Base-by-base conservation (phyloP, 495 filamentous ascomycete species). In the Parathielavia hyrcaniae region DNA sequence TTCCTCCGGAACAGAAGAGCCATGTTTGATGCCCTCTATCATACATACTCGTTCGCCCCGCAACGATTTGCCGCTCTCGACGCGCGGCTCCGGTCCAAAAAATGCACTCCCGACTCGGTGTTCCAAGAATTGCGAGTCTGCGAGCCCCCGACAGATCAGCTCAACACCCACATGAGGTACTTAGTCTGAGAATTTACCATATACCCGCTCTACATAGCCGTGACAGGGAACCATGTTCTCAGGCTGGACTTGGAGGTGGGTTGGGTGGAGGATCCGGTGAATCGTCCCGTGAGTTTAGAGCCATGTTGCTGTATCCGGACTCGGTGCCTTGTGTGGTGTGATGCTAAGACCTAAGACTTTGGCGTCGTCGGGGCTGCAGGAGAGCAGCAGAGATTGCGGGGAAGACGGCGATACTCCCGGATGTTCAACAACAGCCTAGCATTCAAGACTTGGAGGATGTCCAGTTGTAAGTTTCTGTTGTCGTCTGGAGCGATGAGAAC, bases 171-270 rank as follows among this genome's bases (percentile, higher is more conserved):
- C 26, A 2, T 30, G 26, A 30, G 26, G 26, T 30, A 30, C 6
- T 6, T 3, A 30, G 6, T 30, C 26, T 2, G 26, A 30, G 26
- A 30, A 30, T 6, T 3, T 30, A 30, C 26, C 2, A 30, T n/a
- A 30, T 30, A 6, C 26, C 6, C 26, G 26, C 6, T 30, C 26
- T 30, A n/a, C n/a, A n/a, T n/a, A 30, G 26, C 26, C 26, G 26
- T 30, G 26, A 30, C 26, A 30, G 26, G 2, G 26, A 35, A 50
- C 8, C n/a, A 36, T 20, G 32, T 22, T 45, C 10, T 43, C 17
- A 51, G n/a, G 47, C 55, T 26, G 55, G 55, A 36, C 46, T 58
- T 14, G 55, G 55, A 5, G 55, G 55, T 13, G 55, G 55, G 50
- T 50, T 58, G n/a, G 55, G 55, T 36, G 55, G 55, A 9, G 55